Conservation (phyloP, 495 filamentous ascomycete species). For the Annulohypoxylon moriforme region DNA sequence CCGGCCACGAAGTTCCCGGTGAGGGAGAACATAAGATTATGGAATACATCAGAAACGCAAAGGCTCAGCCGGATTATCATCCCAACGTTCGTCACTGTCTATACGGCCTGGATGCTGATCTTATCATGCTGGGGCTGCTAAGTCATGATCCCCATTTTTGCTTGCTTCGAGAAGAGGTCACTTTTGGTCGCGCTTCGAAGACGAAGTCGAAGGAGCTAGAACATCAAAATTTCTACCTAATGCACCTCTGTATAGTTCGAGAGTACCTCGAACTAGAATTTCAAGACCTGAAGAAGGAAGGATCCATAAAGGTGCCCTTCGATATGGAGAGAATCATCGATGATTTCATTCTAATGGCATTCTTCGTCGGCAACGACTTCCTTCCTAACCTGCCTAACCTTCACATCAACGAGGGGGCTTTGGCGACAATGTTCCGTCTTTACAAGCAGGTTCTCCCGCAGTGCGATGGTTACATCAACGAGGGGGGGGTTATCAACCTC, state of each 20-base stretch:
- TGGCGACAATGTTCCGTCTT: conserved; percentile 95
- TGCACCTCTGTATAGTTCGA: conserved; percentile 96
- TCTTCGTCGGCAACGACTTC: conserved; percentile 99
- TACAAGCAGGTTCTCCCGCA: conserved; percentile 92
- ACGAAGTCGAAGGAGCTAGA: conserved; percentile 95
- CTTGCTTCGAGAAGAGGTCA: conserved; percentile 96
- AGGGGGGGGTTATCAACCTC: conserved; percentile 89
- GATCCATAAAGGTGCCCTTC: conserved; percentile 79
- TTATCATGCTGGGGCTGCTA: conserved; percentile 97
- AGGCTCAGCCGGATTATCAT: conserved; percentile 92
- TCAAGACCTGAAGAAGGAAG: conserved; percentile 86
- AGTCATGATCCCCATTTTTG: conserved; percentile 99
- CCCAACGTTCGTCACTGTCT: conserved; percentile 97
- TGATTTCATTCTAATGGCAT: conserved; percentile 99
- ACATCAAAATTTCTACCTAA: conserved; percentile 97
- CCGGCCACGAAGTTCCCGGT: conserved; percentile 98
- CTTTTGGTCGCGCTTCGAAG: conserved; percentile 86
- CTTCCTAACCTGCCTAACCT: conserved; percentile 94
- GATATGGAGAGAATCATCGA: conserved; percentile 98
- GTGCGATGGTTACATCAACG: conserved; percentile 96
- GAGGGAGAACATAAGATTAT: conserved; percentile 99
- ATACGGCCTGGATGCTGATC: conserved; percentile 96
- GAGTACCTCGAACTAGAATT: conserved; percentile 98
- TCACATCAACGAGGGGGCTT: conserved; percentile 97
- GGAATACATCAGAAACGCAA: conserved; percentile 98